Evolutionary conservation across 805 yeast species (phyloP).

Genomic region (Saccharomycopsis olivae): DNA sequence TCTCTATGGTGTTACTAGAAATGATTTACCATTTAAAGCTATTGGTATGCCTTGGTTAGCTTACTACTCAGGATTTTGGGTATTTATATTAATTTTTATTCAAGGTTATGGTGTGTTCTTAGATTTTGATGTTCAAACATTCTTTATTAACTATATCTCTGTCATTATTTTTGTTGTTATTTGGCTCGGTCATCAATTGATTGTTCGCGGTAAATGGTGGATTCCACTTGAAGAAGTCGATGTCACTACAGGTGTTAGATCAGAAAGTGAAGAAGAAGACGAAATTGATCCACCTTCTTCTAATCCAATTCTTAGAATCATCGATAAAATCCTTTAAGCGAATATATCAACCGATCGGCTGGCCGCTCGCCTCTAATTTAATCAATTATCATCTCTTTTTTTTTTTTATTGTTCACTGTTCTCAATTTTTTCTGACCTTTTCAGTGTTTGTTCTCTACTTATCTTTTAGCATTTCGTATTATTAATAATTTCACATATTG

Average conservation of each 20-base stretch:
- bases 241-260: slow-evolving; percentile 57
- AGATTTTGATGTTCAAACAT: slow-evolving; percentile 38
- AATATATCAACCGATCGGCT: too few relatives aligned
- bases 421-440: too few relatives aligned
- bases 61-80: slow-evolving; percentile 46
- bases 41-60: slow-evolving; percentile 57
- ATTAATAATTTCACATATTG: too few relatives aligned
- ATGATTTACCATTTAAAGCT: slow-evolving; percentile 67
- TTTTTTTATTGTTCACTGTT: too few relatives aligned
- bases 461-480: too few relatives aligned
- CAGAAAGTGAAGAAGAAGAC: slow-evolving; percentile 39
- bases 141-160: slow-evolving; percentile 66
- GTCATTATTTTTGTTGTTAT: slow-evolving; percentile 45
- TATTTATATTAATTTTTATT: slow-evolving; percentile 48
- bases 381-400: too few relatives aligned
- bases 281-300: too few relatives aligned
- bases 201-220: slow-evolving; percentile 37
- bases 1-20: slow-evolving; percentile 53
- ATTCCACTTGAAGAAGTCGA: slow-evolving; percentile 52
- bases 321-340: too few relatives aligned
- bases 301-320: too few relatives aligned
- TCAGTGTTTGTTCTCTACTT: too few relatives aligned
- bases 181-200: slow-evolving; percentile 46
- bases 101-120: slow-evolving; percentile 67
- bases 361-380: too few relatives aligned